A percentile compares a stretch with the other conserved stretches of the same genome.
phyloP scores from a whole-genome alignment of 768 basidiomycete genomes.

The Leccinum imitatum region DNA sequence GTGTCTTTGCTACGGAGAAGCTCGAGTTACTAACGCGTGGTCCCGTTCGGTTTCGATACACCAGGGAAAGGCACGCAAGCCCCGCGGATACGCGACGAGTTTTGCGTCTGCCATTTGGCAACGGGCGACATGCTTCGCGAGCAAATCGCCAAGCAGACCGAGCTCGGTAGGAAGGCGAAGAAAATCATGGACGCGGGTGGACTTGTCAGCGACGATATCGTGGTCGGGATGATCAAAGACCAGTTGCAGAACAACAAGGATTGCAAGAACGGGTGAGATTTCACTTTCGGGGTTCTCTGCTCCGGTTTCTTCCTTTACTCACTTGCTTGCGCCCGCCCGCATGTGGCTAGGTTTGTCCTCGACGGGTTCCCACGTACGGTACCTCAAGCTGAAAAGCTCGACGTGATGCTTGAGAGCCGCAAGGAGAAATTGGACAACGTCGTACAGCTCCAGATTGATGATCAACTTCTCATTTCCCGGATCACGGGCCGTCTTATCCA shows the following conservation, averaged over 20 bases:
- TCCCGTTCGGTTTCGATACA: too few relatives aligned
- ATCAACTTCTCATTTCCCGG: constrained; percentile 93
- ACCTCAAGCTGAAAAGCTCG: constrained; percentile 94
- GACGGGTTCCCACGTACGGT: constrained; percentile 99
- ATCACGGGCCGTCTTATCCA: constrained; percentile 97
- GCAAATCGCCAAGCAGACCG: constrained; percentile 84
- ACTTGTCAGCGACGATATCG: constrained; percentile 94
- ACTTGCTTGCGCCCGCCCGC: background rate
- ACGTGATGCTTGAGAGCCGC: constrained; percentile 78
- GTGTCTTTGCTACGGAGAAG: constrained; percentile 35
- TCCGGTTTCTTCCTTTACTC: background rate
- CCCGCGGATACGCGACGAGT: constrained; percentile 86
- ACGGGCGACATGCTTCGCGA: constrained; percentile 99
- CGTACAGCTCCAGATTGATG: constrained; percentile 88
- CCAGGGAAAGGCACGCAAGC: constrained; percentile 46
- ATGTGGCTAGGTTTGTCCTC: constrained; percentile 76
- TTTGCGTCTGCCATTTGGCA: constrained; percentile 96
- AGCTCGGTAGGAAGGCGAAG: constrained; percentile 89
- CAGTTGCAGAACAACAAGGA: constrained; percentile 90
- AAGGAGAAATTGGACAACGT: constrained; percentile 92
- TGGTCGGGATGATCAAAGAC: constrained; percentile 96
- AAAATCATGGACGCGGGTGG: constrained; percentile 97
- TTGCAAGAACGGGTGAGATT: constrained; percentile 91
- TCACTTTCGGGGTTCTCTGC: background rate
- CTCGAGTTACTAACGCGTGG: too few relatives aligned